Evolutionary conservation across 257 asterid species (phyloP), one percentile per base, ranked within the genome.

Genomic region (Cynanchum wilfordii): DNA sequence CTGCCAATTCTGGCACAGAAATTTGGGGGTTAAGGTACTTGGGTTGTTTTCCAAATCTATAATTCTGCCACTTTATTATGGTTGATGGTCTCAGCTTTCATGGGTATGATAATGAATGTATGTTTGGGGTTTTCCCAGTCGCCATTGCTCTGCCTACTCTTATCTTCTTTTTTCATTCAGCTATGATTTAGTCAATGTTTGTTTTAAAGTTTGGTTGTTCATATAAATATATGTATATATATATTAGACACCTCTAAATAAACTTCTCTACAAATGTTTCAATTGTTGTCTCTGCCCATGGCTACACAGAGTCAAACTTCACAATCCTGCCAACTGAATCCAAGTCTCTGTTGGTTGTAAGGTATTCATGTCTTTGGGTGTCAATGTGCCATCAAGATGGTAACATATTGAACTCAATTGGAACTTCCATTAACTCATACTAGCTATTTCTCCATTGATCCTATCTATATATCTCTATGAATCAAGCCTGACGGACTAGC

Each of bases 1-100:
- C 82, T 91, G 97, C 86, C 97, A 89, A 83, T 91, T 91, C 85
- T 91, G 97, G 97, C 95, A 87, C 85, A 86, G 92, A 66, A 91
- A 91, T 81, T 75, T 91, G 71, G 97, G 97, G 30, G 81, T 89
- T 38, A 91, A 93, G 97, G 96, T 89, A 62, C 67, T 30, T 58
- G 38, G 33, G 20, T 62, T 62, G 13, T 27, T 2, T 62, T 16
- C 67, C 45, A 20, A 30, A 62, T 62, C 36, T 62, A 62, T 42
- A 12, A 62, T 13, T 33, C 36, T 17, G n/a, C 44, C 36, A 10
- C 1, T 33, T 30, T 30, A 30, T 62, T 27, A 16, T 62, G 67
- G 67, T 30, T 25, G 5, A 62, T 17, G 36, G 17, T n/a, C 20
- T 62, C 25, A 62, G 9, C 24, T 62, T 54, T 52, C 11, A 24